Percentiles rank a stretch among this genome's conserved stretches.
These are phyloP conservation scores for Solanum ossicruentum DNA, from an alignment of 257 asterid genomes.

Conservation along the genomic window DNA sequence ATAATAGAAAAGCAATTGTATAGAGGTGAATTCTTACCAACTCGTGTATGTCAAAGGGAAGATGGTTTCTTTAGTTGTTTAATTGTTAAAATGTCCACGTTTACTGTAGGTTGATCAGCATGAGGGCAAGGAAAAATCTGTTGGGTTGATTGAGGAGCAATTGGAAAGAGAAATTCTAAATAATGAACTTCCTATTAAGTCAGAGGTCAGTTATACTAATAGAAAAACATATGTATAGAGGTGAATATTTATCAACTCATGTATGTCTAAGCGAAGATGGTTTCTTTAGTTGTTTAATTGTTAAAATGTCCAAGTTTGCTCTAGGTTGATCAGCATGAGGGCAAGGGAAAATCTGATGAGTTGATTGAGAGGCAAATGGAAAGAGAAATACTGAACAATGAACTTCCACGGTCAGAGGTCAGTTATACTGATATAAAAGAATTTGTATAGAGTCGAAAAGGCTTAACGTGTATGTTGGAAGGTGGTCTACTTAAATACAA, in stretches of 20 bases:
- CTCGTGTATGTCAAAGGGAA: background rate
- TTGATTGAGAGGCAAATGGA: conserved; percentile 30
- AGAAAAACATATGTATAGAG: background rate
- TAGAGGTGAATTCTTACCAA: background rate
- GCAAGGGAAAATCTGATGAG: conserved; percentile 20
- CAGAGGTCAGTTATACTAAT: conserved; percentile 33
- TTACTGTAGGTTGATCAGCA: conserved; percentile 15
- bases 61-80: background rate
- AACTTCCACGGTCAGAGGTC: conserved; percentile 36
- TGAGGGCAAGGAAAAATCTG: conserved; percentile 4
- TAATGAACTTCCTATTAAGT: conserved; percentile 17
- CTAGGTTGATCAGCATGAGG: conserved; percentile 32
- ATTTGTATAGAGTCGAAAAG: background rate
- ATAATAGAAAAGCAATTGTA: background rate
- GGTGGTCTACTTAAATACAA: background rate
- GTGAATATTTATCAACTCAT: background rate
- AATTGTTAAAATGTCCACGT: background rate
- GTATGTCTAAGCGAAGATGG: background rate
- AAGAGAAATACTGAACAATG: conserved; percentile 22
- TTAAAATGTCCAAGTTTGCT: background rate
- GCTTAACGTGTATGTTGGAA: background rate
- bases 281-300: background rate
- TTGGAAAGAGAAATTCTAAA: conserved; percentile 16
- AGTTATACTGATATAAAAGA: background rate
- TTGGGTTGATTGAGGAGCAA: conserved; percentile 3